phyloP scores from a whole-genome alignment of 768 basidiomycete genomes.

The Galerina marginata region DNA sequence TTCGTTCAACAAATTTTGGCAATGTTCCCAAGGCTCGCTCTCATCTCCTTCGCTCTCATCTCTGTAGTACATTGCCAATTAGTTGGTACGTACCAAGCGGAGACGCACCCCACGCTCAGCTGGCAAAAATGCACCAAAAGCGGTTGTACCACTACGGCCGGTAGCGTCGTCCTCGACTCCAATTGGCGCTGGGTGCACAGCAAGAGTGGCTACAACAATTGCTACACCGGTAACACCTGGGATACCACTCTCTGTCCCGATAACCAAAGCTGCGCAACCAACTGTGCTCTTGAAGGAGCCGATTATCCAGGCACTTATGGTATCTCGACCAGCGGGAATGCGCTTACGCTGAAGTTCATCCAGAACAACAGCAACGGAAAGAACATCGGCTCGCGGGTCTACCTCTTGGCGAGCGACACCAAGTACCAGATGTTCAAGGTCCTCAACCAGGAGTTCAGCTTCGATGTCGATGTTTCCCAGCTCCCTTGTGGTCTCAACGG shows the following conservation, averaged over 20 bases:
- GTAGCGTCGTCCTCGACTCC: constrained; percentile 50
- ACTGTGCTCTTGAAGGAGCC: constrained; percentile 52
- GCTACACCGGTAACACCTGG: constrained; percentile 66
- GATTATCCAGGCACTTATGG: constrained; percentile 57
- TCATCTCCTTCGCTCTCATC: constrained; percentile 38
- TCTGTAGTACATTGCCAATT: constrained; percentile 52
- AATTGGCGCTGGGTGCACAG: constrained; percentile 61
- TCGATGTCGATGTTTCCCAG: constrained; percentile 63
- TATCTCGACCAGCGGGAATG: constrained; percentile 50
- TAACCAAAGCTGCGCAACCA: constrained; percentile 48
- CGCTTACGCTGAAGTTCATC: constrained; percentile 55
- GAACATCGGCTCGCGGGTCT: constrained; percentile 51
- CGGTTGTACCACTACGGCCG: constrained; percentile 40
- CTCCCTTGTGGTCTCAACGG: constrained; percentile 65
- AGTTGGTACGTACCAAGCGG: constrained; percentile 51
- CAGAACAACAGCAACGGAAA: constrained; percentile 34
- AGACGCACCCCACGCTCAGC: constrained; percentile 53
- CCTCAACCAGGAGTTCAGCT: constrained; percentile 62
- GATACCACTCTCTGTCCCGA: constrained; percentile 55
- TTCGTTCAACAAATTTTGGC: constrained; percentile 15
- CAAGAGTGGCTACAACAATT: constrained; percentile 41
- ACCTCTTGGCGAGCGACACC: constrained; percentile 53
- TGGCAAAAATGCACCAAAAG: constrained; percentile 49
- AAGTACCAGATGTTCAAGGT: constrained; percentile 51
- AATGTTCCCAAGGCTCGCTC: constrained; percentile 43